Conservation (phyloP, 2,329 filamentous ascomycete species). For the Arthrinium phaeospermum region DNA sequence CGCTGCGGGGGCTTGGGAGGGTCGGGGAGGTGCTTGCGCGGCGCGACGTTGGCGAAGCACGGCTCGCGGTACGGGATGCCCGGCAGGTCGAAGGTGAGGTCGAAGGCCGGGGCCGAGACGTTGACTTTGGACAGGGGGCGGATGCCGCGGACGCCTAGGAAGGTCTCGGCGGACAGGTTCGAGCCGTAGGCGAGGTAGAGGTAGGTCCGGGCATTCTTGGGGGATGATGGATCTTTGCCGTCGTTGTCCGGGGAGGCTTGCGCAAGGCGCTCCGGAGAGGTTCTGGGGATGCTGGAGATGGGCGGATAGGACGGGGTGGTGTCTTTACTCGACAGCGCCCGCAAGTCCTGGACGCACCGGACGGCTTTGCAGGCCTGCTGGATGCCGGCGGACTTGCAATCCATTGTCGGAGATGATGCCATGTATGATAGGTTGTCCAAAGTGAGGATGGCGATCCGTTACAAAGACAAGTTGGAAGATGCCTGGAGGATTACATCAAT, state of each 20-base stretch:
- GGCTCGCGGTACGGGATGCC: constrained; percentile 88
- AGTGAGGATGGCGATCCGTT: neutral
- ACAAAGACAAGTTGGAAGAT: neutral
- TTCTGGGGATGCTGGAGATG: constrained; percentile 43
- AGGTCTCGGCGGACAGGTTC: constrained; percentile 82
- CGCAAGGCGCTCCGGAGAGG: constrained; percentile 45
- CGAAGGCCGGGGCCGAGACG: constrained; percentile 79
- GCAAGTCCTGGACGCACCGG: neutral
- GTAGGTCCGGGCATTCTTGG: constrained; percentile 52
- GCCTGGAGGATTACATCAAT: constrained; percentile 4
- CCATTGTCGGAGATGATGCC: neutral
- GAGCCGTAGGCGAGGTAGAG: constrained; percentile 92
- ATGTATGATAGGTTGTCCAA: neutral
- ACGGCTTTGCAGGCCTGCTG: constrained; percentile 9
- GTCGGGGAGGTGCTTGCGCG: constrained; percentile 54
- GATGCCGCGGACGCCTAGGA: constrained; percentile 78
- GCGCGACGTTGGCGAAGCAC: constrained; percentile 84
- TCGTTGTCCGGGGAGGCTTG: constrained; percentile 30
- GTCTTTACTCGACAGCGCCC: neutral
- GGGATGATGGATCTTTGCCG: constrained; percentile 19
- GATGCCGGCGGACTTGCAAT: neutral
- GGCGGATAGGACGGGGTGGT: constrained; percentile 30
- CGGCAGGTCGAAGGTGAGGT: constrained; percentile 83
- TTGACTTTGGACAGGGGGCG: constrained; percentile 80
- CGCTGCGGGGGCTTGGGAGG: constrained; percentile 37